Base-by-base conservation (phyloP, 2,329 filamentous ascomycete species). In the Fusarium pseudonygamai region DNA sequence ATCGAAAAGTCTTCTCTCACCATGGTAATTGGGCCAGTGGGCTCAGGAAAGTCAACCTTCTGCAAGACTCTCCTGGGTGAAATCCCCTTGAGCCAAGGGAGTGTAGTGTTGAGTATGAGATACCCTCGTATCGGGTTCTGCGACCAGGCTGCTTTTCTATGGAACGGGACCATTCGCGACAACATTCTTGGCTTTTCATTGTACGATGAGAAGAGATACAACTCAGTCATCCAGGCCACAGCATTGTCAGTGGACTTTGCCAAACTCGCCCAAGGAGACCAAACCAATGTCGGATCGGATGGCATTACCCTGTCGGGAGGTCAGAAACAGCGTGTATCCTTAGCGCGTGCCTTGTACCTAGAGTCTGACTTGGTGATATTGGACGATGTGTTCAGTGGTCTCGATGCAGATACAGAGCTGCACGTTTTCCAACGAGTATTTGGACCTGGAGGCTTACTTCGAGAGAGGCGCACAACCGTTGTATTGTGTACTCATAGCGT, bases 291-390 rank as follows among this genome's bases (percentile, higher is more conserved):
- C 49, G 84, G 85, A 3, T 82, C 79, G 45, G 79, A 81, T 22
- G 84, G 84, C 0, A 80, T 85, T 24, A 81, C 79, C 13, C 69
- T 86, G 7, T 84, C 82, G 16, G 84, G 84, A 11, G 84, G 84
- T 0, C 84, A 86, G 60, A 78, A 77, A 32, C 79, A 83, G 30
- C 78, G 82, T 2, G 75, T 82, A 2, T 76, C 77, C n/a, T 75
- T 87, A 8, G 85, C 86, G 2, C 79, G 86, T 3, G 85, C 86
- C 6, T 69, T 87, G 1, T 88, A 85, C 74, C 78, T 82, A 5
- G 73, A 79, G 20, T 76, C 79, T 3, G 74, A 85, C n/a, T 74
- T 86, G 28, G 62, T 85, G 34, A 69, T 88, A 4, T 69, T 87
- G 7, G 86, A 87, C 62, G 85, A 87, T 49, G 73, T 81, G 0